Base-by-base conservation (phyloP, 257 asterid genomes). In the Solanum ossicruentum region DNA sequence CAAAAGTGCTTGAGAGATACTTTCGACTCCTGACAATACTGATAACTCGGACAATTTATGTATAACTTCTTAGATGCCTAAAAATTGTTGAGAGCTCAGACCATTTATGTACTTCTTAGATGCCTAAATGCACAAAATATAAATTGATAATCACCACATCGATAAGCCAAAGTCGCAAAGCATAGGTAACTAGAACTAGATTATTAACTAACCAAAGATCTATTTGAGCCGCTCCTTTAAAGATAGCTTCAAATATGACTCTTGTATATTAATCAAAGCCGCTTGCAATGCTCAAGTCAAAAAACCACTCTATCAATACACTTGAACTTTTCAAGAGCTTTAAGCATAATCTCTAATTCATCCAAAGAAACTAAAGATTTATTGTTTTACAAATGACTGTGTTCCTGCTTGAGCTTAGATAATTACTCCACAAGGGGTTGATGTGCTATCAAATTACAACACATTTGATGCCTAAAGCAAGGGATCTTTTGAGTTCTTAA, bases 241-340 rank as follows among this genome's bases (percentile, higher is more conserved):
- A 94, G 84, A 91, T 97, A 84, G 97, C 95, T 91, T 97, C 98
- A 66, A 92, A 97, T 89, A 97, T 92, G 84, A 97, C 97, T 84
- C 99, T 98, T 56, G 99, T 95, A 84, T 97, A 97, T 90, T 97
- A 97, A 90, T 97, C 99, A 87, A 97, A 91, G 58, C 99, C 99
- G 88, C 99, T 93, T 84, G 99, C 99, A 84, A 97, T 98, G 87
- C 99, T 97, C 92, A 97, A 88, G 91, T 95, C 99, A 83, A 95
- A 95, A 32, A 85, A 94, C 92, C 65, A 95, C 93, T 92, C 87
- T 94, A 87, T 88, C 58, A 17, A 91, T 89, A 79, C 98, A 93
- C 86, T 90, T 95, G 60, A 96, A 89, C 90, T 86, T 93, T 80
- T 69, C 92, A 85, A 97, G 85, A 79, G 97, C 94, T 88, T 90